phyloP scores from a whole-genome alignment of 2,329 filamentous ascomycete species.

The Exophiala bonariae region DNA sequence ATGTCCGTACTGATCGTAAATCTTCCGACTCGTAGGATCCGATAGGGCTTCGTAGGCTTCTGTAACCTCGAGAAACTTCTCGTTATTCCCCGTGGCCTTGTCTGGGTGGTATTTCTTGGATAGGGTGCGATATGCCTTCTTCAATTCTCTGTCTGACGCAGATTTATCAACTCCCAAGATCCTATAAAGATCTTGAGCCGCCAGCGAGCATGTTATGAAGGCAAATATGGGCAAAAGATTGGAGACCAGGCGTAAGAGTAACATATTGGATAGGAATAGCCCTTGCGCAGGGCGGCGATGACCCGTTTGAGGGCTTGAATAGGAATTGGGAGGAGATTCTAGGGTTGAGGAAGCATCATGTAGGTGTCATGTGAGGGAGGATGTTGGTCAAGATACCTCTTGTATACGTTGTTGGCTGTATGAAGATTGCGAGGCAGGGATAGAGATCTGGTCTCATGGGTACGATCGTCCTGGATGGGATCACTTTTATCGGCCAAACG shows the following conservation, averaged over 20 bases:
- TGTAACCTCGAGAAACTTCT: slow-evolving; percentile 90
- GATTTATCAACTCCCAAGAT: slow-evolving; percentile 76
- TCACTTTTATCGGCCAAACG: no score
- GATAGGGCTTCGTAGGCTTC: slow-evolving; percentile 94
- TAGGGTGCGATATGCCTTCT: slow-evolving; percentile 85
- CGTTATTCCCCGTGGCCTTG: slow-evolving; percentile 85
- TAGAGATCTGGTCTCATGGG: no score
- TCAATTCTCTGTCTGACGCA: slow-evolving; percentile 84
- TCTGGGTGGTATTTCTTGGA: slow-evolving; percentile 97
- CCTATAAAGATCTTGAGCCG: slow-evolving; percentile 55
- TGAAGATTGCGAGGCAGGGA: no score
- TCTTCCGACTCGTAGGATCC: slow-evolving; percentile 73
- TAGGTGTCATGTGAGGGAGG: no score
- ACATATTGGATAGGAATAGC: slow-evolving; percentile 13
- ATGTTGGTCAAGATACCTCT: no score
- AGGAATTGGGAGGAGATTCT: no score
- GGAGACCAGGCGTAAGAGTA: slow-evolving; percentile 20
- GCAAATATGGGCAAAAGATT: slow-evolving; percentile 21
- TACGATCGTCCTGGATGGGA: no score
- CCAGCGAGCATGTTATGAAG: slow-evolving; percentile 19
- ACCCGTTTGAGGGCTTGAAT: no score
- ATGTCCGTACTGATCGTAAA: slow-evolving; percentile 93
- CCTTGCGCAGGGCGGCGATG: slow-evolving; percentile 1
- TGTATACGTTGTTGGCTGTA: no score
- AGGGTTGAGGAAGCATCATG: no score